A percentile compares a stretch with the other conserved stretches of the same genome.
phyloP scores from a whole-genome alignment of 148 eudicot species.

The Oxyria digyna region DNA sequence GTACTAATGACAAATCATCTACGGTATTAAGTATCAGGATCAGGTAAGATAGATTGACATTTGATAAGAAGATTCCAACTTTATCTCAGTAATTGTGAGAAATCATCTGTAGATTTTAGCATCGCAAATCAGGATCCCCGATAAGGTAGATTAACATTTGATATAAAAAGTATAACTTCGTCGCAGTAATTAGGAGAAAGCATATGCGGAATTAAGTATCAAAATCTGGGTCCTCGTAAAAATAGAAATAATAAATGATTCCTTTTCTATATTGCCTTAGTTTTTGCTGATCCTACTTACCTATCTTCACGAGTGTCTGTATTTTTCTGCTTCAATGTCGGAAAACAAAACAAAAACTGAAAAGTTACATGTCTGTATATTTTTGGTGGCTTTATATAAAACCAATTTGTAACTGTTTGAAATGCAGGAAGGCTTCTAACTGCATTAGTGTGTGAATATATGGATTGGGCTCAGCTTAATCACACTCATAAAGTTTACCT shows the following conservation, averaged over 20 bases:
- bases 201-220: neutral
- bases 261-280: neutral
- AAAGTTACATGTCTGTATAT: neutral
- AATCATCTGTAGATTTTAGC: neutral
- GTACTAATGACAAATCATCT: no score
- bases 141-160: no score
- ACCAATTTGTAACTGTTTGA: neutral
- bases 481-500: conserved; percentile 84
- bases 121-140: no score
- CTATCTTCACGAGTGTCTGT: neutral
- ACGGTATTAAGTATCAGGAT: no score
- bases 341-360: neutral
- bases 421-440: conserved; percentile 82
- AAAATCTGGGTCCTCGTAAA: neutral
- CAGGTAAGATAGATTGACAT: no score
- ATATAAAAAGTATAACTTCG: no score
- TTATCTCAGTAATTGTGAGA: neutral
- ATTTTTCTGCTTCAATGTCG: neutral
- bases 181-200: neutral
- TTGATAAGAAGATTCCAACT: no score
- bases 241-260: neutral
- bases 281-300: neutral
- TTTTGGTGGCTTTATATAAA: neutral
- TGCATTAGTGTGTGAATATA: conserved; percentile 84
- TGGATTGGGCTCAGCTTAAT: conserved; percentile 91